Evolutionary conservation across 139 green algal species (phyloP).

Genomic region (Picochlorum sp.): DNA sequence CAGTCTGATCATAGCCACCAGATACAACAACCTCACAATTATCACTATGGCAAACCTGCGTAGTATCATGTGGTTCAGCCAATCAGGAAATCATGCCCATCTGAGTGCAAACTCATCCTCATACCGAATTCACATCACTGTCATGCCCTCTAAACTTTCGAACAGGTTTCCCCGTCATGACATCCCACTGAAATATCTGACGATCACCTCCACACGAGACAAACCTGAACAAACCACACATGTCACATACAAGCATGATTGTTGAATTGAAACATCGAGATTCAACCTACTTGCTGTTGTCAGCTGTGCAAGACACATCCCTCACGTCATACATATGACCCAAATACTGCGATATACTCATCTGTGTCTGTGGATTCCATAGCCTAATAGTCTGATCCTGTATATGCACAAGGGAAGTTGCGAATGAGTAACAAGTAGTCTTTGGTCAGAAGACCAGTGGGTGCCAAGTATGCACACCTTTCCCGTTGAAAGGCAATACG

Average conservation of each 20-base stretch:
- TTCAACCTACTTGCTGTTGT: constrained; percentile 72
- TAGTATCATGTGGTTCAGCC: constrained; percentile 15
- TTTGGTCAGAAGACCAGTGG: background rate
- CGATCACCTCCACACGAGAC: constrained; percentile 79
- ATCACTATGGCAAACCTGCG: constrained; percentile 36
- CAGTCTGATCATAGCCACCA: constrained; percentile 78
- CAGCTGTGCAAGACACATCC: constrained; percentile 49
- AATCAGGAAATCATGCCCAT: background rate
- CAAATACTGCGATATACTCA: constrained; percentile 72
- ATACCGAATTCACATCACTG: constrained; percentile 62
- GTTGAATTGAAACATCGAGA: background rate
- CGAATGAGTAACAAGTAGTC: background rate
- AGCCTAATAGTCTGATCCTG: constrained; percentile 77
- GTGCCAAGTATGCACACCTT: constrained; percentile 42
- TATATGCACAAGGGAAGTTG: background rate
- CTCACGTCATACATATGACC: constrained; percentile 87
- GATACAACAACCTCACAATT: constrained; percentile 66
- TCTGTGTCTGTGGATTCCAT: constrained; percentile 76
- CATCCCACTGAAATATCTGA: constrained; percentile 90
- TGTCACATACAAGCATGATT: background rate
- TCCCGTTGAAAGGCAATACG: constrained; percentile 76
- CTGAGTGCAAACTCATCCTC: background rate
- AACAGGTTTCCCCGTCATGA: constrained; percentile 67
- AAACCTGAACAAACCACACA: constrained; percentile 40
- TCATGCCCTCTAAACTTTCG: constrained; percentile 87